phyloP scores from a whole-genome alignment of 106 monocot genomes.

The Hemerocallis citrina region DNA sequence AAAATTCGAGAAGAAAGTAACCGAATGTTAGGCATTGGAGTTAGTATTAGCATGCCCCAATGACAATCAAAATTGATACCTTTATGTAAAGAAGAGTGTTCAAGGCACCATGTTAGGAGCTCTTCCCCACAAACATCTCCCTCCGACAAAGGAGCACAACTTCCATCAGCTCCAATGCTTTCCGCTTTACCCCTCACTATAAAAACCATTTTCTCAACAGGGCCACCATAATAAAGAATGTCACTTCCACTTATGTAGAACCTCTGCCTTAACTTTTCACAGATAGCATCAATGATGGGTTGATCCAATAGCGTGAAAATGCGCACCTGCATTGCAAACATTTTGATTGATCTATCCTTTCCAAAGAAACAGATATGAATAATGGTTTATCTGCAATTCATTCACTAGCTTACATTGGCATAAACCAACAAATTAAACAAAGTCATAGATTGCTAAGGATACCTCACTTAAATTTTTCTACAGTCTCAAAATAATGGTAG shows the following conservation, averaged over 20 bases:
- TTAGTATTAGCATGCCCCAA: no score
- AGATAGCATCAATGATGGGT: slow-evolving; percentile 56
- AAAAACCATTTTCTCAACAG: slow-evolving; percentile 84
- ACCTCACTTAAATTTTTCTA: no score
- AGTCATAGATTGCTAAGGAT: no score
- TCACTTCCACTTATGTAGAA: slow-evolving; percentile 65
- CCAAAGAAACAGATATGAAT: no score
- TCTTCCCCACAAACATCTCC: slow-evolving; percentile 93
- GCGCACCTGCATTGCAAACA: slow-evolving; percentile 37
- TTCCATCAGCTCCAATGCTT: slow-evolving; percentile 50
- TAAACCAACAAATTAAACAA: no score
- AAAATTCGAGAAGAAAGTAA: no score
- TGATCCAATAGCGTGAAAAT: slow-evolving; percentile 67
- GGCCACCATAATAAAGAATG: slow-evolving; percentile 40
- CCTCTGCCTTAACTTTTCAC: slow-evolving; percentile 55
- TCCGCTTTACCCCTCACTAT: slow-evolving; percentile 70
- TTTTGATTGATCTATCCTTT: no score
- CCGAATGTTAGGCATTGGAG: no score
- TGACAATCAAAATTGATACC: slow-evolving; percentile 19
- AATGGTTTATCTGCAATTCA: no score
- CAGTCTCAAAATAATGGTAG: no score
- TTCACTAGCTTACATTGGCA: no score
- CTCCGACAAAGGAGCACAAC: slow-evolving; percentile 35
- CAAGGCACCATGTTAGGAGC: slow-evolving; percentile 80
- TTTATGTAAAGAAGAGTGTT: slow-evolving; percentile 53